Conservation (phyloP, 2,329 filamentous ascomycete species). For the Achaetomium macrosporum region DNA sequence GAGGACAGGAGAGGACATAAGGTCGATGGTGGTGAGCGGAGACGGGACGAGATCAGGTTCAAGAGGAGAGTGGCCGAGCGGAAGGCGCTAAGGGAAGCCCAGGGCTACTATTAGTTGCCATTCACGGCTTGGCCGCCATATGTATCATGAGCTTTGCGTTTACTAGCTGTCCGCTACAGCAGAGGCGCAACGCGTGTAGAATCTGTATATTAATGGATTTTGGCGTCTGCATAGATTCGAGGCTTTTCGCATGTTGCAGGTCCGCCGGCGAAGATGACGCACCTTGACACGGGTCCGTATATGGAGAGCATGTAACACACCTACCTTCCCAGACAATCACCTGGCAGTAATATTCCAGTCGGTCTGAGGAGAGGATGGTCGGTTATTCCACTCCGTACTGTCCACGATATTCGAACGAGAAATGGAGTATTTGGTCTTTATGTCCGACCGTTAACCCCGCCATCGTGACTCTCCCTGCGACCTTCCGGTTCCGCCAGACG, state of each 20-base stretch:
- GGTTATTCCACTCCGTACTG: background rate
- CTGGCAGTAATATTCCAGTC: background rate
- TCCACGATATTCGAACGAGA: background rate
- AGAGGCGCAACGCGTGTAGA: constrained; percentile 16
- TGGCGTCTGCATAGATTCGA: background rate
- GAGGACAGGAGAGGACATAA: constrained; percentile 81
- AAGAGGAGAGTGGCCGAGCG: constrained; percentile 78
- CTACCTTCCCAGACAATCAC: no score
- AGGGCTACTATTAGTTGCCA: constrained; percentile 19
- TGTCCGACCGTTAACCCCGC: background rate
- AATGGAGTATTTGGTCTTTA: no score
- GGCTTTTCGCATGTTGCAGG: background rate
- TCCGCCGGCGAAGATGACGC: no score
- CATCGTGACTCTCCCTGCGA: background rate
- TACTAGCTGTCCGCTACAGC: background rate
- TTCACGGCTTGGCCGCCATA: background rate
- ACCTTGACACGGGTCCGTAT: background rate
- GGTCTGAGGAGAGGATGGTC: background rate
- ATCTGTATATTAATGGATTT: constrained; percentile 20
- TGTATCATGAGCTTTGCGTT: constrained; percentile 4
- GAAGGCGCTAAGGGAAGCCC: constrained; percentile 52
- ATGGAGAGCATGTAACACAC: no score
- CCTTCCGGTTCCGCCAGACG: constrained; percentile 8
- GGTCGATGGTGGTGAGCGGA: constrained; percentile 93
- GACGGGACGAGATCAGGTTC: constrained; percentile 76